Evolutionary conservation across 2,329 filamentous ascomycete genomes (phyloP).

Genomic region (Drechmeria coniospora): DNA sequence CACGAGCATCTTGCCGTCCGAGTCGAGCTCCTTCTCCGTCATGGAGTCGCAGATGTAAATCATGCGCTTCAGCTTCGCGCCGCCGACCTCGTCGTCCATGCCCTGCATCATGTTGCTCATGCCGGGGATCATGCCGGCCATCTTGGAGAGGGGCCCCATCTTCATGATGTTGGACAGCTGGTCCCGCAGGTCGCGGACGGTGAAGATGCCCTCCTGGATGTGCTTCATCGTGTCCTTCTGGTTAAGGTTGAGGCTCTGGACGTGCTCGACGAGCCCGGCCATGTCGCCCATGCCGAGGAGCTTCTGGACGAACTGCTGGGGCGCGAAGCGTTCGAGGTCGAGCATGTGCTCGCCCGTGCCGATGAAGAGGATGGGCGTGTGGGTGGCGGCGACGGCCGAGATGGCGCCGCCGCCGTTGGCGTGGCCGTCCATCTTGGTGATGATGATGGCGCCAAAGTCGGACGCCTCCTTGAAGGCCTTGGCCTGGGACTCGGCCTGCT

Average conservation of each 20-base stretch:
- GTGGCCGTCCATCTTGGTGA: constrained; percentile 95
- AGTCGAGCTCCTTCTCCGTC: constrained; percentile 90
- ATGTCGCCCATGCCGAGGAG: constrained; percentile 96
- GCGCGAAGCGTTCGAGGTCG: constrained; percentile 83
- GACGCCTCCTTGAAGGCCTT: constrained; percentile 95
- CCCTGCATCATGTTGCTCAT: constrained; percentile 87
- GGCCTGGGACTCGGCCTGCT: constrained; percentile 86
- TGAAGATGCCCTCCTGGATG: constrained; percentile 92
- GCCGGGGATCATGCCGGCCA: constrained; percentile 97
- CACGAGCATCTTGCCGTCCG: constrained; percentile 85
- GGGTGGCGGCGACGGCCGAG: constrained; percentile 88
- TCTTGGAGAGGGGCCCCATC: constrained; percentile 94
- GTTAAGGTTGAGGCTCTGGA: constrained; percentile 86
- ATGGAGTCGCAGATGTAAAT: constrained; percentile 98
- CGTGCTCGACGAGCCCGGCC: constrained; percentile 86
- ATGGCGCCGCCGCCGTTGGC: constrained; percentile 94
- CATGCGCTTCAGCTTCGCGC: constrained; percentile 88
- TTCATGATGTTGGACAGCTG: constrained; percentile 99
- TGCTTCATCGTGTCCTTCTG: constrained; percentile 99
- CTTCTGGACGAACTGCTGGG: constrained; percentile 86
- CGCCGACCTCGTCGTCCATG: constrained; percentile 95
- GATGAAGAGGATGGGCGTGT: constrained; percentile 94
- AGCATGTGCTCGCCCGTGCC: constrained; percentile 96
- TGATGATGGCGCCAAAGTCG: constrained; percentile 95
- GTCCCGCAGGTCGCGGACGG: constrained; percentile 82